Evolutionary conservation across 179 eudicot species (phyloP).

Genomic region (Corrigiola litoralis): DNA sequence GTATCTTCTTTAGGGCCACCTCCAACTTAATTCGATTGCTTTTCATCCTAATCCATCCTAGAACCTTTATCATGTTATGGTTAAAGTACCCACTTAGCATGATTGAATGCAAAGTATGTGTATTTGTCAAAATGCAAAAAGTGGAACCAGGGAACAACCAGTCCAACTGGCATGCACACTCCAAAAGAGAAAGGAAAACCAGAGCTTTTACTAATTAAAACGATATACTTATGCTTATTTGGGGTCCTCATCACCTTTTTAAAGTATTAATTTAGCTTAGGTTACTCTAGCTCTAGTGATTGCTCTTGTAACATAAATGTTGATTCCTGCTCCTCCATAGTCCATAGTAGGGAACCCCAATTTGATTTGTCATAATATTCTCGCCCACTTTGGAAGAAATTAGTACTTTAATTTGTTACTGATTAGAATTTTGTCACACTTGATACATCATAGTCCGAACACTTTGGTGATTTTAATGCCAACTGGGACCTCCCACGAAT

Average conservation of each 20-base stretch:
- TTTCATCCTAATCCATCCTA: not conserved
- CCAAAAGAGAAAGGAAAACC: constrained; percentile 13
- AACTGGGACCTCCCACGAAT: not conserved
- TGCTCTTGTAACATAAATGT: constrained; percentile 6
- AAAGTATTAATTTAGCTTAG: not conserved
- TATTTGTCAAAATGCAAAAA: not conserved
- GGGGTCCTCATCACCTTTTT: not conserved
- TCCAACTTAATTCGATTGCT: not conserved
- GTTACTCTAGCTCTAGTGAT: constrained; percentile 2
- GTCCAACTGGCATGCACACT: constrained; percentile 17
- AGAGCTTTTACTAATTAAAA: constrained; percentile 12
- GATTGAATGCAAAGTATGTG: not conserved
- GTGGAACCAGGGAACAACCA: not conserved
- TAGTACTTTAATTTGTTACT: not conserved
- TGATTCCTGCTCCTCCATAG: constrained; percentile 3
- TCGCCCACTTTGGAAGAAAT: constrained; percentile 3
- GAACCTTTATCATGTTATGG: not conserved
- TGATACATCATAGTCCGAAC: not conserved
- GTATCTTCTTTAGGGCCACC: not conserved
- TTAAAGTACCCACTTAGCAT: not conserved
- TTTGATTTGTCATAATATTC: constrained; percentile 2
- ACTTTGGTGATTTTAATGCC: not conserved
- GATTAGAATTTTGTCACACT: not conserved
- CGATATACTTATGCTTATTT: constrained; percentile 15
- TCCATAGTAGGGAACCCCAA: not conserved